Conservation (phyloP, 2,329 filamentous ascomycete species). For the Hypoxylon sp. region DNA sequence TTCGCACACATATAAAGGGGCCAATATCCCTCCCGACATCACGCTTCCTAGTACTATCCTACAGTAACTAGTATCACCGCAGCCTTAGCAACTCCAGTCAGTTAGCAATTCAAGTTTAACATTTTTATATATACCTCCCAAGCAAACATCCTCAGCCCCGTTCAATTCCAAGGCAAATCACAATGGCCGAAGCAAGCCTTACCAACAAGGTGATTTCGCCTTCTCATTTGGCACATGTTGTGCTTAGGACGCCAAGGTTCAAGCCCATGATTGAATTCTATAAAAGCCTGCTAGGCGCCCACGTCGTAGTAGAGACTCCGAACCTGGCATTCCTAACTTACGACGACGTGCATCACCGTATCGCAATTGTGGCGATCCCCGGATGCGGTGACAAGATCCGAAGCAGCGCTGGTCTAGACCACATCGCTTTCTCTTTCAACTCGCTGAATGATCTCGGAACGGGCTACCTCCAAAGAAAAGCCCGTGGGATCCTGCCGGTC, state of each 20-base stretch:
- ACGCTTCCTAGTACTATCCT: not conserved
- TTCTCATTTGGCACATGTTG: conserved; percentile 47
- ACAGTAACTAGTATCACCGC: not conserved
- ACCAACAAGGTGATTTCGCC: conserved; percentile 48
- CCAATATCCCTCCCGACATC: not conserved
- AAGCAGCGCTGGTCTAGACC: conserved; percentile 56
- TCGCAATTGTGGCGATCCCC: conserved; percentile 58
- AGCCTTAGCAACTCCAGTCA: not conserved
- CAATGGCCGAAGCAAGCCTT: conserved; percentile 39
- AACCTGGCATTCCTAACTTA: conserved; percentile 59
- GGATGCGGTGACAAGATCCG: conserved; percentile 43
- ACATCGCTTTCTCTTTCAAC: conserved; percentile 60
- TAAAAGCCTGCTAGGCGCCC: conserved; percentile 56
- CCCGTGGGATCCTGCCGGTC: conserved; percentile 56
- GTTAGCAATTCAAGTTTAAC: not conserved
- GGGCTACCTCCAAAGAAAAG: conserved; percentile 57
- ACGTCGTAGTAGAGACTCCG: conserved; percentile 47
- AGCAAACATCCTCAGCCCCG: not conserved
- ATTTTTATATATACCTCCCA: not conserved
- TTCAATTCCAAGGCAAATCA: conserved; percentile 15
- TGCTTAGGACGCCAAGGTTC: conserved; percentile 49
- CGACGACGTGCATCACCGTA: conserved; percentile 65
- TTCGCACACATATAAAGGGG: conserved; percentile 5
- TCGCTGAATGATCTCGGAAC: conserved; percentile 55
- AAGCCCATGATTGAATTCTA: conserved; percentile 57